phyloP scores from a whole-genome alignment of 768 basidiomycete species.

The Russula emetica region DNA sequence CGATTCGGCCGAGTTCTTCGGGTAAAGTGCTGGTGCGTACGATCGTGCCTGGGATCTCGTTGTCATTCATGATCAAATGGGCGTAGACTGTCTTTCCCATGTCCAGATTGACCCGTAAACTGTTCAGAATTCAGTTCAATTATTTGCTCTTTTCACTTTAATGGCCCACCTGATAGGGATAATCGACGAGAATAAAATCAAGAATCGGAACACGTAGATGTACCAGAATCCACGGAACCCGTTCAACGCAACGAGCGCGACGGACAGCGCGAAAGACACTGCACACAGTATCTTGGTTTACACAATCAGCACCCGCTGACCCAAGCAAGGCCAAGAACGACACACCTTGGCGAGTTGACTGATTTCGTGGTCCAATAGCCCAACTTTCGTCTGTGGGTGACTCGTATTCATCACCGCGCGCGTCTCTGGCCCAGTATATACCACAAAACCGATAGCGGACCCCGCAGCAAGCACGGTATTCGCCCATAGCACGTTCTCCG shows the following conservation, averaged over 20 bases:
- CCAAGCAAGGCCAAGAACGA: background rate
- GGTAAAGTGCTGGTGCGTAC: constrained; percentile 97
- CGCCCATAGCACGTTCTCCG: constrained; percentile 94
- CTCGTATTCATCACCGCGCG: constrained; percentile 97
- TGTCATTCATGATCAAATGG: constrained; percentile 89
- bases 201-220: constrained; percentile 92
- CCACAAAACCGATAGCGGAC: constrained; percentile 84
- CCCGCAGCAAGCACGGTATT: constrained; percentile 98
- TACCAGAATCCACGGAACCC: constrained; percentile 96
- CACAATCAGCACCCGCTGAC: background rate
- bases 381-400: constrained; percentile 92
- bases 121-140: constrained; percentile 34
- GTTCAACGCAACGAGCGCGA: constrained; percentile 91
- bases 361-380: constrained; percentile 88
- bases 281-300: constrained; percentile 76
- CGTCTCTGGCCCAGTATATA: constrained; percentile 94
- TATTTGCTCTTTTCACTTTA: background rate
- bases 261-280: constrained; percentile 87
- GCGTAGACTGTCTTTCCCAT: constrained; percentile 99
- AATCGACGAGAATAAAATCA: constrained; percentile 97
- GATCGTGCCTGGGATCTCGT: constrained; percentile 90
- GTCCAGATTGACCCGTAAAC: constrained; percentile 97
- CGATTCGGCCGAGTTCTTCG: constrained; percentile 92
- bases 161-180: constrained; percentile 91
- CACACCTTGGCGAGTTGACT: constrained; percentile 90